These are phyloP conservation scores for Nematocida sp. DNA, from an alignment of 371 early-diverging fungal species.

Conservation along the genomic window DNA sequence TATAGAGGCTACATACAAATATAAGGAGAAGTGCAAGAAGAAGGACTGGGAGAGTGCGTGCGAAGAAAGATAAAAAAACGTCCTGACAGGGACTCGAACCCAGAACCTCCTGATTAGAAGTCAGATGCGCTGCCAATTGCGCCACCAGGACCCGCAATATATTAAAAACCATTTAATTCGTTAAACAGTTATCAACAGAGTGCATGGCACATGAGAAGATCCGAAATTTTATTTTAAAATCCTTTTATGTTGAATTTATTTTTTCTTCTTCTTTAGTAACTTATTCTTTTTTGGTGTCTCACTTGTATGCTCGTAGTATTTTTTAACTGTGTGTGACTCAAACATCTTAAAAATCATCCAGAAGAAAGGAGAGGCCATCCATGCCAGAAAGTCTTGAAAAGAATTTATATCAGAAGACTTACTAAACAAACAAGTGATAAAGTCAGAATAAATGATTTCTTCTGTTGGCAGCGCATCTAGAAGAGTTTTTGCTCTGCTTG, in stretches of 20 bases:
- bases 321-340: not conserved
- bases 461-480: slow-evolving; percentile 15
- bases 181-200: not conserved
- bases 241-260: not conserved
- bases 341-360: slow-evolving; percentile 13
- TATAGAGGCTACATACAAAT: no score
- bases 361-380: slow-evolving; percentile 32
- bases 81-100: slow-evolving; percentile 64
- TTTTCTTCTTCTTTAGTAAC: not conserved
- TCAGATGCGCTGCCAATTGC: slow-evolving; percentile 62
- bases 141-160: slow-evolving; percentile 53
- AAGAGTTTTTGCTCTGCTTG: slow-evolving; percentile 39
- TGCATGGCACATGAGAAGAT: no score
- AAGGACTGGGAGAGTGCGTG: not conserved
- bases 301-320: not conserved
- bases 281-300: not conserved
- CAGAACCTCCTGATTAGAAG: slow-evolving; percentile 64
- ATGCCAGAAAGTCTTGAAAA: slow-evolving; percentile 22
- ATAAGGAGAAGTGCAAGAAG: no score
- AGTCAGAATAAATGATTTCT: slow-evolving; percentile 27
- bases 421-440: slow-evolving; percentile 36
- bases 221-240: not conserved
- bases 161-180: not conserved
- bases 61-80: slow-evolving; percentile 51
- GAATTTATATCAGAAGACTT: slow-evolving; percentile 30